Evolutionary conservation across 2,329 filamentous ascomycete genomes (phyloP).

Genomic region (Stagonosporopsis tanaceti): DNA sequence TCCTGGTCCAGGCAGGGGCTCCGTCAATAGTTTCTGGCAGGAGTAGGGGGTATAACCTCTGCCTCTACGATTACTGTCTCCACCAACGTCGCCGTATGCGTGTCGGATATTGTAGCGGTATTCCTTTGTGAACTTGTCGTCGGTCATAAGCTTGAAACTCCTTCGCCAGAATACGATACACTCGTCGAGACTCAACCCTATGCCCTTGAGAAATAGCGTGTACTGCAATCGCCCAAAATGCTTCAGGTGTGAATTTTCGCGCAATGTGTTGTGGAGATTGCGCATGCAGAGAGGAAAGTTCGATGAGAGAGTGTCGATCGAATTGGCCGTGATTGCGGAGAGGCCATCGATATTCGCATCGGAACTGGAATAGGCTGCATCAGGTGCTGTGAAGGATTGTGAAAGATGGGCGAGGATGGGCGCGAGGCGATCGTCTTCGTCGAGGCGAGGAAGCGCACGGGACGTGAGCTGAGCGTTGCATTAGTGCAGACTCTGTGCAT

Average conservation of each 20-base stretch:
- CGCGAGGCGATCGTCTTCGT: constrained; percentile 91
- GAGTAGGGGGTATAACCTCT: constrained; percentile 90
- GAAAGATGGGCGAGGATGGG: constrained; percentile 83
- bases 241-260: constrained; percentile 89
- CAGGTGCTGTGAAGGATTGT: constrained; percentile 93
- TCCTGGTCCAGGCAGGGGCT: constrained; percentile 84
- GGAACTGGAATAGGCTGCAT: constrained; percentile 77
- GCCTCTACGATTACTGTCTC: constrained; percentile 85
- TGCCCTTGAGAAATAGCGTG: constrained; percentile 94
- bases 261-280: constrained; percentile 83
- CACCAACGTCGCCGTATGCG: constrained; percentile 91
- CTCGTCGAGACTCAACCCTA: constrained; percentile 91
- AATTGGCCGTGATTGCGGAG: constrained; percentile 64
- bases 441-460: constrained; percentile 87
- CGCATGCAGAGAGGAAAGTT: constrained; percentile 96
- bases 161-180: constrained; percentile 90
- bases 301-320: constrained; percentile 76
- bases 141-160: constrained; percentile 83
- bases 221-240: constrained; percentile 95
- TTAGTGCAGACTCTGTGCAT: constrained; percentile 4
- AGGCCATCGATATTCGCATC: constrained; percentile 79
- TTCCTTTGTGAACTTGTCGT: constrained; percentile 96
- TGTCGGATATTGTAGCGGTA: constrained; percentile 98
- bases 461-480: constrained; percentile 72
- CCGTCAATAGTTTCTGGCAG: constrained; percentile 93